Evolutionary conservation across 2,329 filamentous ascomycete genomes (phyloP).

Genomic region (Stagonosporopsis cucurbitacearum): DNA sequence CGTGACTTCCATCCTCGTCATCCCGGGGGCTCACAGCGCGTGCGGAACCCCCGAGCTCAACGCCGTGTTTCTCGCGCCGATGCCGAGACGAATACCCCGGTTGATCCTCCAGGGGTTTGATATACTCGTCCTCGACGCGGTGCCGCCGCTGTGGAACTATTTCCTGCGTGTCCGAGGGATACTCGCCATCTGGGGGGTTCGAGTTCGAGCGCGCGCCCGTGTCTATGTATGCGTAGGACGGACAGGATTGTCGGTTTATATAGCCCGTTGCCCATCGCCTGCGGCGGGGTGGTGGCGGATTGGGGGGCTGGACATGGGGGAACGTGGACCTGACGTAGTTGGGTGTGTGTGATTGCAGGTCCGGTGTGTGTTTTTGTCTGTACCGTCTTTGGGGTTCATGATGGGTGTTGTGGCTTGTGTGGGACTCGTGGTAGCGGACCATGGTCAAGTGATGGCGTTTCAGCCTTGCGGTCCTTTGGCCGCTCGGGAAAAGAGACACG

Average conservation of each 20-base stretch:
- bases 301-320: not conserved
- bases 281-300: not conserved
- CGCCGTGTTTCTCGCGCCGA: not conserved
- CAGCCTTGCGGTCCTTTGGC: not conserved
- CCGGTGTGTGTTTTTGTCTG: not conserved
- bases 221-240: slow-evolving; percentile 3
- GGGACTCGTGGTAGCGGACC: not conserved
- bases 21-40: not conserved
- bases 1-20: no score
- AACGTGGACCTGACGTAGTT: not conserved
- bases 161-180: not conserved
- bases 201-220: not conserved
- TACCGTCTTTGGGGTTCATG: not conserved
- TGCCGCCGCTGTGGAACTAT: not conserved
- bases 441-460: not conserved
- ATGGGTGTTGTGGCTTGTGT: not conserved
- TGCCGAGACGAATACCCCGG: not conserved
- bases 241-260: slow-evolving; percentile 1
- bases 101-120: not conserved
- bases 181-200: not conserved
- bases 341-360: no score
- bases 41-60: not conserved
- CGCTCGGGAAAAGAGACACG: not conserved
- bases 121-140: not conserved
- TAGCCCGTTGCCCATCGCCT: slow-evolving; percentile 8